These are phyloP conservation scores for Puccinia polysora DNA, from an alignment of 1,284 basidiomycete genomes.

Conservation along the genomic window DNA sequence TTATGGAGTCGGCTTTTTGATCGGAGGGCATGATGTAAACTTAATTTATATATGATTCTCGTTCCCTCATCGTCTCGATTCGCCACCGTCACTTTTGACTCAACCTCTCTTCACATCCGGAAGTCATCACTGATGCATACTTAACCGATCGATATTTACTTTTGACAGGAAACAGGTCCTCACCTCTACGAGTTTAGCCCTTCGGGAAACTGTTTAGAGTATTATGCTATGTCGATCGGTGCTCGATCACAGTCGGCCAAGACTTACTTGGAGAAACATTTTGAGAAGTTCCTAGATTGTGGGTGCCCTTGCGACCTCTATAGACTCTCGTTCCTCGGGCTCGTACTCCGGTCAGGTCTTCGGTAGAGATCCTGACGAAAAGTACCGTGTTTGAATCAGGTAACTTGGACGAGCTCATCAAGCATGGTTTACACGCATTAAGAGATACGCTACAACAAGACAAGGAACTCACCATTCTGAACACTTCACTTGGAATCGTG, in stretches of 20 bases:
- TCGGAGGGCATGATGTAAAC: slow-evolving; percentile 79
- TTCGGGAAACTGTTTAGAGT: slow-evolving; percentile 94
- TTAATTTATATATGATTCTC: neutral
- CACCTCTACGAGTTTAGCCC: slow-evolving; percentile 98
- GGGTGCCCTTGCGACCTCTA: neutral
- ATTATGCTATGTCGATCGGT: slow-evolving; percentile 97
- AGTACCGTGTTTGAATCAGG: slow-evolving; percentile 54
- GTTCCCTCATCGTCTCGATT: neutral
- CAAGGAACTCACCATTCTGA: slow-evolving; percentile 82
- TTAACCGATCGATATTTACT: too few relatives aligned
- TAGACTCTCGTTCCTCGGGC: neutral
- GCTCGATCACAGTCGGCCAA: slow-evolving; percentile 96
- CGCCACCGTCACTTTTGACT: too few relatives aligned
- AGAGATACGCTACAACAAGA: slow-evolving; percentile 95
- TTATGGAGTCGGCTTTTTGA: slow-evolving; percentile 97
- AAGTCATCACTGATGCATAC: neutral
- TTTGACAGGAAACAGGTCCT: slow-evolving; percentile 76
- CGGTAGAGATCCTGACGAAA: neutral
- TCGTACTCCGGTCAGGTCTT: slow-evolving; percentile 33
- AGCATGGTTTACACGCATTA: slow-evolving; percentile 84
- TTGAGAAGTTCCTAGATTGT: slow-evolving; percentile 79
- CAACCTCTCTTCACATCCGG: too few relatives aligned
- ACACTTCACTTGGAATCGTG: slow-evolving; percentile 88
- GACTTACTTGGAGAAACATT: slow-evolving; percentile 95
- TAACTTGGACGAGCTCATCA: slow-evolving; percentile 75